A percentile compares a stretch with the other conserved stretches of the same genome.
Conservation (phyloP, 116 monocot genomes). For the Posidonia oceanica region DNA sequence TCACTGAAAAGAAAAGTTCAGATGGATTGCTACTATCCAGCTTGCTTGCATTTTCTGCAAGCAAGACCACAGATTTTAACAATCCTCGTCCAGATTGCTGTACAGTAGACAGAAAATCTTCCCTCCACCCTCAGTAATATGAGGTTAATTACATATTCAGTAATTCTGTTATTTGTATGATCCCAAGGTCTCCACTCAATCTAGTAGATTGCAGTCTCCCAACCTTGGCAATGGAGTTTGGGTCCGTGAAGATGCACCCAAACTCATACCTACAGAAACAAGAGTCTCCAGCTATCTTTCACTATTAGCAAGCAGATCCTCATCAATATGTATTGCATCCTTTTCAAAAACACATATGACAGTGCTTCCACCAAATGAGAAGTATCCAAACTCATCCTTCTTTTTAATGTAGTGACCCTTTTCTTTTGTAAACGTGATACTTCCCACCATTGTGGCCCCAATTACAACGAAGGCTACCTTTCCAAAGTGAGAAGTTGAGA, state of each 20-base stretch:
- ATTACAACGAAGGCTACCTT: constrained; percentile 99
- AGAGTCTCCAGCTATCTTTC: constrained; percentile 85
- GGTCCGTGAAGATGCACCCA: constrained; percentile 41
- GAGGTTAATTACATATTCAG: too few species aligned
- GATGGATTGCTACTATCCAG: too few species aligned
- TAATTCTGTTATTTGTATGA: too few species aligned
- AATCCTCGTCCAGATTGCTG: too few species aligned
- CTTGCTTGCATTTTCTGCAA: too few species aligned
- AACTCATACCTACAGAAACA: constrained; percentile 59
- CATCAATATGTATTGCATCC: constrained; percentile 87
- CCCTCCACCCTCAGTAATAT: too few species aligned
- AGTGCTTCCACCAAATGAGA: constrained; percentile 97
- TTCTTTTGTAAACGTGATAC: constrained; percentile 64
- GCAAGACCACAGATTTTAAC: too few species aligned
- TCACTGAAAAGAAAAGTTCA: too few species aligned
- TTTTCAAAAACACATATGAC: constrained; percentile 91
- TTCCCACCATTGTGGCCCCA: constrained; percentile 99
- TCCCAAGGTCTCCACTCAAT: too few species aligned
- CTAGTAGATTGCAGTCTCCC: neutral
- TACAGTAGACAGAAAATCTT: too few species aligned
- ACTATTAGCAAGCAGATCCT: constrained; percentile 74
- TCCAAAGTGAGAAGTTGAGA: constrained; percentile 86
- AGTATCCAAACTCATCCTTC: constrained; percentile 99
- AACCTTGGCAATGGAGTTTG: neutral
- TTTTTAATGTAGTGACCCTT: constrained; percentile 68